Base-by-base conservation (phyloP, 2,329 filamentous ascomycete genomes). In the Emydomyces testavorans region DNA sequence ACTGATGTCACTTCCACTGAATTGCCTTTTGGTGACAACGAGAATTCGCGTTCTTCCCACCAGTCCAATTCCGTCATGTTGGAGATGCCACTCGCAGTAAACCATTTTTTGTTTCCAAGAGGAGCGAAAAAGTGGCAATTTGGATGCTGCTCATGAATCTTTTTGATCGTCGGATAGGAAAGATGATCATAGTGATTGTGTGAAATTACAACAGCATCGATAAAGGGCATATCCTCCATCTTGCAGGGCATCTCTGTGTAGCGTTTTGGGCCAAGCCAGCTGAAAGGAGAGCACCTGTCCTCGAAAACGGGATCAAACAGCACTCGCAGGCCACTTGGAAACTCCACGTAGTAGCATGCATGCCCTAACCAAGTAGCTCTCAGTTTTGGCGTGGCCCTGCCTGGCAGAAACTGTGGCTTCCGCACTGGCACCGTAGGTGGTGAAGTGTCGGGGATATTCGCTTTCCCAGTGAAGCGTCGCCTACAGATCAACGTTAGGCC, bases 101-200 rank as follows among this genome's bases (percentile, higher is more conserved):
- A 94, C 89, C 89, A 95, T 40, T 76, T 70, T 64, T 84, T 85
- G 49, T 94, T 78, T 1, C 87, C 87, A 3, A 94, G 66, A 0
- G 87, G 86, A 18, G 88, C 88, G 54, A 94, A 92, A 68, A 92
- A 95, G 54, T 93, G 86, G 34, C 79, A 87, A 11, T 83, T 75
- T 0, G 87, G 87, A 58, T 92, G 80, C 45, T 76, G 71, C 55
- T 78, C 74, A 47, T 79, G 73, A 46, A 95, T 75, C 57, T 85
- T 78, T 52, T 76, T 73, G 18, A 94, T 76, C 0, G 83, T 87
- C 0, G 79, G 75, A 57, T 87, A 79, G 1, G 84, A 90, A 10
- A 96, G 71, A 61, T 95, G 90, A 65, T 95, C 90, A 64, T 95
- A 95, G 67, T 95, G 90, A 57, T 82, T 88, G 66, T 95, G 89